Evolutionary conservation across 192 early-diverging fungal genomes (phyloP).

Genomic region (Coemansia brasiliensis): DNA sequence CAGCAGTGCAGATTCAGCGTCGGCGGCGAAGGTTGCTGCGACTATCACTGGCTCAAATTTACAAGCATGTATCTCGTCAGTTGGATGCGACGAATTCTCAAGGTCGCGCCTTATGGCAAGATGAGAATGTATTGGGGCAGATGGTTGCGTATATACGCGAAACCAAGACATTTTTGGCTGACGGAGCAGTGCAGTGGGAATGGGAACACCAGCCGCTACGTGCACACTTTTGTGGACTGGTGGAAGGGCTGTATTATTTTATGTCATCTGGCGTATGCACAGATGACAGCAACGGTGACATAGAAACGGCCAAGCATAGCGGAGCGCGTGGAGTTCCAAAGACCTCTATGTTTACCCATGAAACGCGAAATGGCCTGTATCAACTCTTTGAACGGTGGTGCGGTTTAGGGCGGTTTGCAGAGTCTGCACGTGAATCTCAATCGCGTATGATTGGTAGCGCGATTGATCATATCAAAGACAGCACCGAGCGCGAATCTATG

Average conservation of each 20-base stretch:
- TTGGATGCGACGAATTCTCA: conserved; percentile 57
- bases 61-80: conserved; percentile 42
- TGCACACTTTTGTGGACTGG: conserved; percentile 84
- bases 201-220: conserved; percentile 88
- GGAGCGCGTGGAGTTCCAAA: conserved; percentile 5
- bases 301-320: background rate
- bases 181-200: conserved; percentile 73
- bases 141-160: conserved; percentile 78
- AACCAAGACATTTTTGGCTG: conserved; percentile 72
- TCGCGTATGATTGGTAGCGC: conserved; percentile 65
- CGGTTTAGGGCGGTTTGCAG: conserved; percentile 70
- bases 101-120: conserved; percentile 45
- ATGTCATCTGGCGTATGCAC: conserved; percentile 51
- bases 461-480: conserved; percentile 73
- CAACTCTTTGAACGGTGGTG: conserved; percentile 91
- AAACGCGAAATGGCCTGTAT: conserved; percentile 75
- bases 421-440: conserved; percentile 62
- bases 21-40: conserved; percentile 35
- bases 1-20: conserved; percentile 22
- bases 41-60: conserved; percentile 50
- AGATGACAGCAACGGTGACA: background rate
- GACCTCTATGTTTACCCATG: conserved; percentile 67
- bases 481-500: conserved; percentile 62
- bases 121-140: conserved; percentile 61
- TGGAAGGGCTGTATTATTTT: conserved; percentile 81